Base-by-base conservation (phyloP, 768 basidiomycete species). In the Tylopilus sp. region DNA sequence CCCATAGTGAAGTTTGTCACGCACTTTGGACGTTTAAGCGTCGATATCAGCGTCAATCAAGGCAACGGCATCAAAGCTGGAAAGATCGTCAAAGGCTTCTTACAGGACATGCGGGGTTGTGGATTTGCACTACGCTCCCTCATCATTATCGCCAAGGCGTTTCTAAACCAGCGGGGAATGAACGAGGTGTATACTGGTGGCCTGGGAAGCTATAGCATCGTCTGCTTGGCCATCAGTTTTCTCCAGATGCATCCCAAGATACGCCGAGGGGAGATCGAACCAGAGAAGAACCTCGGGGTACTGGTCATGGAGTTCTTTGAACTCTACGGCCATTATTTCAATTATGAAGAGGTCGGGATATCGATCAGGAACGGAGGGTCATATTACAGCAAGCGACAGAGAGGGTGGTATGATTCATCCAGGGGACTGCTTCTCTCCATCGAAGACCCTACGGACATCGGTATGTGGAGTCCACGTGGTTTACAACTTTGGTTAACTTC, bases 181-280 rank as follows among this genome's bases (percentile, higher is more conserved):
- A 98, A 99, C 68, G 97, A 98, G 70, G 96, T 98, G n/a, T 98
- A 87, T 68, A 89, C 87, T 0, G 50, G 97, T 9, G 97, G 97
- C 3, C 70, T 99, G 31, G 95, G 96, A 21, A 92, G 90, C 64
- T 98, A 98, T 67, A 86, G 88, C 60, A 92, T 97, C 53, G 92
- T 98, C 50, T 97, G 92, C 68, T 71, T 99, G 51, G 93, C 88
- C 12, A 83, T 98, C 59, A 92, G 85, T 69, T 99, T 99, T 68
- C 75, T 99, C 44, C 97, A 98, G 78, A 91, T 97, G 80, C 97
- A 99, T 62, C 97, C 97, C 2, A 96, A 95, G 69, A 84, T 98
- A 54, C 85, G 95, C 36, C 71, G 83, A 50, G 89, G 85, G 0
- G 91, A 95, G 70, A 91, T 99, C 26, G 85, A 95, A 60, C 83